Percentiles rank a stretch among this genome's conserved stretches.
Conservation (phyloP, 2,329 filamentous ascomycete species). For the Beauveria caledonica region DNA sequence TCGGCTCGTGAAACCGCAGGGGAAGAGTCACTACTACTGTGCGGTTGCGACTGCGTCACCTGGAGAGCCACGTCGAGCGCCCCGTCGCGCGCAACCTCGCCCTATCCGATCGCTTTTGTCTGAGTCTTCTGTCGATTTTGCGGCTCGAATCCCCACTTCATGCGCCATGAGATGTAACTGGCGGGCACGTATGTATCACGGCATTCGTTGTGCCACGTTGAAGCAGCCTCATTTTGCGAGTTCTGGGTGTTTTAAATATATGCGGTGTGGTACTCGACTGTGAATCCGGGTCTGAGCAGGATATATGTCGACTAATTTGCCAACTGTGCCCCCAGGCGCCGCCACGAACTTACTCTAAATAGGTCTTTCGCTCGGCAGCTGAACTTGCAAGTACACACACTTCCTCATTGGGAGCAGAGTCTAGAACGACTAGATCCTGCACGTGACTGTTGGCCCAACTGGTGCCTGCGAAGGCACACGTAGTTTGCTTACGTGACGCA, state of each 20-base stretch:
- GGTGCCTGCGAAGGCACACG: background rate
- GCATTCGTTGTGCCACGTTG: background rate
- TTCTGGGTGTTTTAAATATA: background rate
- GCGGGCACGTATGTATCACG: background rate
- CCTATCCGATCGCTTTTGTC: background rate
- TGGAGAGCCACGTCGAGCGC: background rate
- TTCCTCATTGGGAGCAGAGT: background rate
- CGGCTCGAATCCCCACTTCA: background rate
- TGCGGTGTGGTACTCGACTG: background rate
- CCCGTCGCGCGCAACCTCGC: background rate
- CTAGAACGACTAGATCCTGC: background rate
- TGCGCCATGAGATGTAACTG: background rate
- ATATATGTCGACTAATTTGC: background rate
- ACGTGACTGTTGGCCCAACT: background rate
- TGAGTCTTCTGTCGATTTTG: background rate
- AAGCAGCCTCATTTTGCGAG: background rate
- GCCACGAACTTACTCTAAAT: too few relatives aligned
- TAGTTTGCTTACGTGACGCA: conserved; percentile 5
- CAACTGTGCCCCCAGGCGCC: too few relatives aligned
- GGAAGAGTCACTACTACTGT: background rate
- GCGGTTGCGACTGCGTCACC: background rate
- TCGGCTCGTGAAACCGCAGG: background rate
- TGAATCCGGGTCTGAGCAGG: background rate
- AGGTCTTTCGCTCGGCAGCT: background rate
- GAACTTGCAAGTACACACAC: background rate